Evolutionary conservation across 164 flowering plant genomes (phyloP).

Genomic region (Houttuynia cordata): DNA sequence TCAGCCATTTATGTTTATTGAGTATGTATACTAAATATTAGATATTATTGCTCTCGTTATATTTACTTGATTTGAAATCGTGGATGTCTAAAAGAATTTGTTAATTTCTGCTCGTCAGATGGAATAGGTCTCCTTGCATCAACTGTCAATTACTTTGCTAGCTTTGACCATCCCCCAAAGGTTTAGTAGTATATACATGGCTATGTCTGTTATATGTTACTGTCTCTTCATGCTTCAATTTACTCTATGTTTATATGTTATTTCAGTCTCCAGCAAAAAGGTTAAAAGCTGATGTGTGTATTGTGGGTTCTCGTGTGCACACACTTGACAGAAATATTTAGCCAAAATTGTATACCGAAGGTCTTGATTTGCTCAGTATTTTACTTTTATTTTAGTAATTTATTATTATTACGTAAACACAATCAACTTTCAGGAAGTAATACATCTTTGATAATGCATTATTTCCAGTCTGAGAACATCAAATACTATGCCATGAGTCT

Average conservation of each 20-base stretch:
- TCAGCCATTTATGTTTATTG: constrained; percentile 15
- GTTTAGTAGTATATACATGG: constrained; percentile 20
- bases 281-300: neutral
- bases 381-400: neutral
- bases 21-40: neutral
- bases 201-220: neutral
- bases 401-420: too few species aligned
- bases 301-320: constrained; percentile 82
- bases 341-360: constrained; percentile 43
- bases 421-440: too few species aligned
- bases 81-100: neutral
- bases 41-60: neutral
- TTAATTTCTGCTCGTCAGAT: constrained; percentile 32
- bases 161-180: constrained; percentile 69
- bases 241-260: neutral
- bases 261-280: neutral
- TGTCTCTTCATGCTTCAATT: neutral
- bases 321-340: constrained; percentile 79
- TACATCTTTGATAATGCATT: neutral
- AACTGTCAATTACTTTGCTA: constrained; percentile 58
- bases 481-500: constrained; percentile 88
- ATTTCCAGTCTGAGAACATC: constrained; percentile 57
- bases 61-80: neutral
- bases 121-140: constrained; percentile 97
- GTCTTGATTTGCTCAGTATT: constrained; percentile 16